A percentile compares a stretch with the other conserved stretches of the same genome.
Evolutionary conservation across 352 stramenopile species (phyloP).

Genomic region (Globisporangium sylvaticum): DNA sequence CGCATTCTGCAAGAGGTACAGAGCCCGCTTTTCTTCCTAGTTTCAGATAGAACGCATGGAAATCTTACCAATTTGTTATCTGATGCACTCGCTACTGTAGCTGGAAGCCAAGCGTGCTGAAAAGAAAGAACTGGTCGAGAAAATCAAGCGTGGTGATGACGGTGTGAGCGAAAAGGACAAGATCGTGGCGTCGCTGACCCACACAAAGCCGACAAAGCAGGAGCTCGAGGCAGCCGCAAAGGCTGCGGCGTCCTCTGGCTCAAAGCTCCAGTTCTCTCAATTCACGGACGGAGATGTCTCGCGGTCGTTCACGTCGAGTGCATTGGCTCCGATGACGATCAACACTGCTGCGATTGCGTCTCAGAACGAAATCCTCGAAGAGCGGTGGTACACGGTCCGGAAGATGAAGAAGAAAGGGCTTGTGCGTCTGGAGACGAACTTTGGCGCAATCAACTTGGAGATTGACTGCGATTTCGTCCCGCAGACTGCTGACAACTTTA

Average conservation of each 20-base stretch:
- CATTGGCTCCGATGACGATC: constrained; percentile 70
- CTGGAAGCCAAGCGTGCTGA: constrained; percentile 57
- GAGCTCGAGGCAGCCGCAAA: constrained; percentile 11
- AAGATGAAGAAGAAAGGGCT: constrained; percentile 96
- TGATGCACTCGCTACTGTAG: constrained; percentile 15
- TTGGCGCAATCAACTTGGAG: constrained; percentile 94
- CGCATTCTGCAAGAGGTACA: constrained; percentile 75
- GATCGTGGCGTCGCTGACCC: constrained; percentile 68
- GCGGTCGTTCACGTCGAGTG: constrained; percentile 94
- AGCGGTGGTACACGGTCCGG: constrained; percentile 84
- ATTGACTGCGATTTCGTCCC: constrained; percentile 97
- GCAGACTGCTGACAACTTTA: constrained; percentile 96
- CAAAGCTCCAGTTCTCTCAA: constrained; percentile 61
- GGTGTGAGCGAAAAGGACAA: constrained; percentile 73
- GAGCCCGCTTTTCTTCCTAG: not conserved
- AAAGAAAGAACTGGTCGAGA: constrained; percentile 66
- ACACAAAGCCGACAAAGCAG: constrained; percentile 33
- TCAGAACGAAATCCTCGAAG: constrained; percentile 55
- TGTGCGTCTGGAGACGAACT: constrained; percentile 92
- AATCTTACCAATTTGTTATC: not conserved
- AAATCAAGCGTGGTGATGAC: constrained; percentile 50
- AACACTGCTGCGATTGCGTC: constrained; percentile 50
- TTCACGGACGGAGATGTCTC: constrained; percentile 89
- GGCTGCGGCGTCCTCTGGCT: not conserved
- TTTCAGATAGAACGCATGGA: not conserved